phyloP scores from a whole-genome alignment of 352 stramenopile species.

The Globisporangium irregulare region DNA sequence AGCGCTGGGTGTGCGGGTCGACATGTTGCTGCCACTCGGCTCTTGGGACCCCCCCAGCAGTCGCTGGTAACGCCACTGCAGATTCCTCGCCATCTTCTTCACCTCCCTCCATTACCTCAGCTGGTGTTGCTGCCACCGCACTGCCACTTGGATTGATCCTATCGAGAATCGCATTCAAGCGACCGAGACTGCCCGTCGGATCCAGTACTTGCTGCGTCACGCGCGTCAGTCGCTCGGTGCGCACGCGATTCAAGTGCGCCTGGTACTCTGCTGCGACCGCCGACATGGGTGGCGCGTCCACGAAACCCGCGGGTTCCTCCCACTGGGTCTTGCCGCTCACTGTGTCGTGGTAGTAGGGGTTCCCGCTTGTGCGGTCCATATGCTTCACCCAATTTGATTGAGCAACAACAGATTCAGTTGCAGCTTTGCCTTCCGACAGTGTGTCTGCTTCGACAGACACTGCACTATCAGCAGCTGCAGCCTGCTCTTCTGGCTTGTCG shows the following conservation, averaged over 20 bases:
- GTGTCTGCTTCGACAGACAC: neutral
- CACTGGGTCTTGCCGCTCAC: constrained; percentile 67
- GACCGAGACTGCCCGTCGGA: constrained; percentile 60
- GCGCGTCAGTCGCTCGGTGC: constrained; percentile 43
- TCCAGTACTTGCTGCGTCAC: constrained; percentile 68
- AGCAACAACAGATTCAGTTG: neutral
- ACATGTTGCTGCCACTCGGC: constrained; percentile 83
- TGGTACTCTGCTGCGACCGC: constrained; percentile 52
- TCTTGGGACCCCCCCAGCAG: constrained; percentile 15
- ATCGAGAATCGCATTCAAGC: constrained; percentile 71
- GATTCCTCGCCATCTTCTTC: neutral
- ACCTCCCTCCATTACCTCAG: constrained; percentile 1
- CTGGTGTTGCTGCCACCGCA: neutral
- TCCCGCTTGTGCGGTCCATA: constrained; percentile 57
- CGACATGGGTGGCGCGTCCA: constrained; percentile 24
- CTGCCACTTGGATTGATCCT: constrained; percentile 37
- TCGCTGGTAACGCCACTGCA: neutral
- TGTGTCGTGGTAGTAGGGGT: constrained; percentile 74
- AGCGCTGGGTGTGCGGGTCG: constrained; percentile 73
- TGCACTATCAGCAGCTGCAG: neutral
- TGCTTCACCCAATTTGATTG: constrained; percentile 62
- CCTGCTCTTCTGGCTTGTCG: constrained; percentile 2
- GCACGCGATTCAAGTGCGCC: constrained; percentile 55
- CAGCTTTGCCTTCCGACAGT: neutral
- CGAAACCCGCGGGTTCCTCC: constrained; percentile 53